Conservation (phyloP, 2,329 filamentous ascomycete genomes). For the Fusarium neocosmosporiellum region DNA sequence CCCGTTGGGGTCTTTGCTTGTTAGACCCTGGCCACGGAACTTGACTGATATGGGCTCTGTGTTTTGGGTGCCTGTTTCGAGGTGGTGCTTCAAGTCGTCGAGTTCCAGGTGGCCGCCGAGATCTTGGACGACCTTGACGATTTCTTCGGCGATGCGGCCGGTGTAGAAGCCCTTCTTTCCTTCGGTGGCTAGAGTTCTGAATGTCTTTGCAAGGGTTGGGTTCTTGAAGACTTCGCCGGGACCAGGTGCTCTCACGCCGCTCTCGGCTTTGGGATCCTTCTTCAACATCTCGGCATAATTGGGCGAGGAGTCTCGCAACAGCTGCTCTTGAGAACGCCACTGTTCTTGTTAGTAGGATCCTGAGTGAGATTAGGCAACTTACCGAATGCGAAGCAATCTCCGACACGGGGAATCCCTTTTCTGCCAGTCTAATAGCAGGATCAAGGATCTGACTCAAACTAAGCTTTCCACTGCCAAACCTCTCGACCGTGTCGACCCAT, state of each 20-base stretch:
- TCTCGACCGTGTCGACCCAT: slow-evolving; percentile 90
- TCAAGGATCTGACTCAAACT: slow-evolving; percentile 79
- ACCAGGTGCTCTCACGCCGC: slow-evolving; percentile 78
- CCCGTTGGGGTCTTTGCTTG: slow-evolving; percentile 43
- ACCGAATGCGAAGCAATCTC: slow-evolving; percentile 79
- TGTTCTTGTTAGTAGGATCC: slow-evolving; percentile 49
- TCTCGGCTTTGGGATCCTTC: slow-evolving; percentile 72
- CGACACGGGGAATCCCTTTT: slow-evolving; percentile 90
- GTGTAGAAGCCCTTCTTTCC: slow-evolving; percentile 94
- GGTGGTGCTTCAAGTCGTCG: slow-evolving; percentile 83
- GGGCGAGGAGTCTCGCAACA: slow-evolving; percentile 79
- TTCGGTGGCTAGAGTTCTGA: slow-evolving; percentile 79
- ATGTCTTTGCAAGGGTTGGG: slow-evolving; percentile 82
- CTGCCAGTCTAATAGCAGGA: slow-evolving; percentile 86
- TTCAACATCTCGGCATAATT: slow-evolving; percentile 92
- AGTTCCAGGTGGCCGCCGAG: slow-evolving; percentile 82
- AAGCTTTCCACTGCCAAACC: slow-evolving; percentile 89
- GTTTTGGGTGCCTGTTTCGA: slow-evolving; percentile 75
- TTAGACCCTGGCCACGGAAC: slow-evolving; percentile 73
- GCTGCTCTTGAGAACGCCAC: slow-evolving; percentile 77
- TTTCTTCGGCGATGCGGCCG: slow-evolving; percentile 82
- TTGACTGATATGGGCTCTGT: slow-evolving; percentile 86
- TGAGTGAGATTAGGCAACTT: slow-evolving; percentile 47
- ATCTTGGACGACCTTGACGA: slow-evolving; percentile 81
- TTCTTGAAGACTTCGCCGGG: slow-evolving; percentile 93